Base-by-base conservation (phyloP, 441 rosid species). In the Arabidopsis hybrid region DNA sequence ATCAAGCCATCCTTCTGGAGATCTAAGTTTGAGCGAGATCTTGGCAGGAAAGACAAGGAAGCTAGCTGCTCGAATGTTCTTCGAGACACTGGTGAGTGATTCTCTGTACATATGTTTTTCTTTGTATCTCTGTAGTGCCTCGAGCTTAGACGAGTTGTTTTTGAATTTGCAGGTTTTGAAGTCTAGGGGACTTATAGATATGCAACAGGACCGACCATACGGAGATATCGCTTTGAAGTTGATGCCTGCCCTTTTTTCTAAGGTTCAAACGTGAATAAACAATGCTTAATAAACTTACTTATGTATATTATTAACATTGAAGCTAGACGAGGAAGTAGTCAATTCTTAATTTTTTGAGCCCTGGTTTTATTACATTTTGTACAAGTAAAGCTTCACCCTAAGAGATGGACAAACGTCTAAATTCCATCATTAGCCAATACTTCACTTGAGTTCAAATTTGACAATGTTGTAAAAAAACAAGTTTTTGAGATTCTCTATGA, bases 21-120 rank as follows among this genome's bases (percentile, higher is more conserved):
- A 79, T 74, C 80, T 92, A 17, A 91, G 93, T 76, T 89, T 92
- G 76, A 81, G 56, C 80, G 80, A 79, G 74, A 82, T 87, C 67
- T 84, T 95, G 76, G 80, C 80, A 72, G 97, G 95, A 36, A 95
- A 88, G 82, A 80, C 82, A 31, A 85, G 92, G 78, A 92, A 83
- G 76, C 8, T 88, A 18, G 86, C 91, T 51, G 93, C 97, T 78
- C 85, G 97, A 58, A 91, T 92, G 99, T 92, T 95, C 76, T 92
- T 67, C 18, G 97, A 95, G 78, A 92, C 89, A 9, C 74, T 92
- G 87, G 97, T 92, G 82, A 77, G 11, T 46, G 21, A 36, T 71
- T 34, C 42, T 50, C 39, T 4, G 13, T 34, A 51, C 65, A 3
- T 8, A 8, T 51, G 11, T 31, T 18, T 7, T 6, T 6, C 29